Evolutionary conservation across 2,329 filamentous ascomycete genomes (phyloP).

Genomic region (Venturiaceae sp.): DNA sequence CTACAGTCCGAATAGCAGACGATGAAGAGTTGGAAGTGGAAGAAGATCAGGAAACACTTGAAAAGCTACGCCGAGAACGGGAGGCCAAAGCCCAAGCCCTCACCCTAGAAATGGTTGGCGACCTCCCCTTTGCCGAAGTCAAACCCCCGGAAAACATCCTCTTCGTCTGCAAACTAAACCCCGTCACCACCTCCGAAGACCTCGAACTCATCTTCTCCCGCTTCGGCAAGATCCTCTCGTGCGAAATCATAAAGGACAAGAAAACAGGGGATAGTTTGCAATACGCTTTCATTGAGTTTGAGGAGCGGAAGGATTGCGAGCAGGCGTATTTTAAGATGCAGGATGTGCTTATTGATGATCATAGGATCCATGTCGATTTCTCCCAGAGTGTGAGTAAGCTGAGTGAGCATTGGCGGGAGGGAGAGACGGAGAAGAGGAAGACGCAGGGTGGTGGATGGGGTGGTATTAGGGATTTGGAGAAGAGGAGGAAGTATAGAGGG

Average conservation of each 20-base stretch:
- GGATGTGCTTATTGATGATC: slow-evolving; percentile 89
- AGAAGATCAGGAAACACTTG: slow-evolving; percentile 69
- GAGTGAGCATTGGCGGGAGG: slow-evolving; percentile 79
- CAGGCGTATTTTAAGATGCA: slow-evolving; percentile 99
- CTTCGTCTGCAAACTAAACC: slow-evolving; percentile 97
- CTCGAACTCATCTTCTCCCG: slow-evolving; percentile 93
- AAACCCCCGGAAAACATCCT: slow-evolving; percentile 95
- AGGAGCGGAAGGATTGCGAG: slow-evolving; percentile 86
- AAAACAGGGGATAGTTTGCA: slow-evolving; percentile 92
- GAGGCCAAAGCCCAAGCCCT: slow-evolving; percentile 90
- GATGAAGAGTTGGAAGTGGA: slow-evolving; percentile 74
- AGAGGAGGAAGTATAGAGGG: slow-evolving; percentile 80
- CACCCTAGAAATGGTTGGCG: slow-evolving; percentile 95
- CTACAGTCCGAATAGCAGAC: slow-evolving; percentile 84
- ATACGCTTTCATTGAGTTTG: slow-evolving; percentile 96
- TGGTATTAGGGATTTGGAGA: slow-evolving; percentile 79
- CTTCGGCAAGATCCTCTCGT: slow-evolving; percentile 89
- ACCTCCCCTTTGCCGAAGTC: slow-evolving; percentile 93
- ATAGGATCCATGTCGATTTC: slow-evolving; percentile 96
- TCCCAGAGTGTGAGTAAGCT: slow-evolving; percentile 86
- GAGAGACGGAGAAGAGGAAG: slow-evolving; percentile 71
- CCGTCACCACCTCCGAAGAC: slow-evolving; percentile 90
- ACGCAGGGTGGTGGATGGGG: slow-evolving; percentile 71
- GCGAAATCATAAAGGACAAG: slow-evolving; percentile 90
- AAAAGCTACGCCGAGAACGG: slow-evolving; percentile 72